phyloP scores from a whole-genome alignment of 805 yeast genomes.

The Grigorovia yakushimaensis region DNA sequence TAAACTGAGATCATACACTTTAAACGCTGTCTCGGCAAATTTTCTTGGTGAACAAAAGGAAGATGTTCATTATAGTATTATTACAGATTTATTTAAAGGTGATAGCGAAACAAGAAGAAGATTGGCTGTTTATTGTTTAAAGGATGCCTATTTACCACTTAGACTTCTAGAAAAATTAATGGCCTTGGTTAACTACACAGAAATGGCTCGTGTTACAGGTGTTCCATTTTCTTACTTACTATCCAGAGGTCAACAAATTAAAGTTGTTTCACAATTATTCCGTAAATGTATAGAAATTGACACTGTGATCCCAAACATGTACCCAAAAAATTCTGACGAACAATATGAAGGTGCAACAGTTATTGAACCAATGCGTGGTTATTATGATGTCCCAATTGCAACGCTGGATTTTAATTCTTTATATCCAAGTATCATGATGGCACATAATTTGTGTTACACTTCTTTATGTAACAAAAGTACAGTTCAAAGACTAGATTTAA shows the following conservation, averaged over 20 bases:
- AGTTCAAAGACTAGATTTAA: conserved; percentile 51
- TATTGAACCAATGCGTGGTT: conserved; percentile 92
- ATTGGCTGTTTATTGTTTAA: conserved; percentile 91
- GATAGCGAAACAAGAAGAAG: conserved; percentile 87
- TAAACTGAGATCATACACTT: conserved; percentile 85
- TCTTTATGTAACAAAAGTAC: conserved; percentile 66
- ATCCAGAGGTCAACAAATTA: conserved; percentile 93
- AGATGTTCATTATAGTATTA: conserved; percentile 95
- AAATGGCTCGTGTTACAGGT: conserved; percentile 99
- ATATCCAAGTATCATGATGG: conserved; percentile 99
- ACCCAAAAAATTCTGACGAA: conserved; percentile 73
- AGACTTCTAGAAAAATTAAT: conserved; percentile 83
- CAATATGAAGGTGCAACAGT: conserved; percentile 98
- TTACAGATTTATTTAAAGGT: conserved; percentile 90
- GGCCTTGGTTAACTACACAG: conserved; percentile 95
- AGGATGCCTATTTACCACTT: conserved; percentile 89
- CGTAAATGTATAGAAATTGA: conserved; percentile 83
- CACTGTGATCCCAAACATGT: conserved; percentile 85
- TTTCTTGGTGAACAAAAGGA: conserved; percentile 93
- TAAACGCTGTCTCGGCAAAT: conserved; percentile 91
- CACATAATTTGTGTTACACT: conserved; percentile 93
- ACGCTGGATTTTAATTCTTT: conserved; percentile 94
- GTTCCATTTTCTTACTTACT: conserved; percentile 88
- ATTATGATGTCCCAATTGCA: conserved; percentile 94
- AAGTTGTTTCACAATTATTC: conserved; percentile 90